Base-by-base conservation (phyloP, 306 rosid genomes). In the Cucurbita ficifolia region DNA sequence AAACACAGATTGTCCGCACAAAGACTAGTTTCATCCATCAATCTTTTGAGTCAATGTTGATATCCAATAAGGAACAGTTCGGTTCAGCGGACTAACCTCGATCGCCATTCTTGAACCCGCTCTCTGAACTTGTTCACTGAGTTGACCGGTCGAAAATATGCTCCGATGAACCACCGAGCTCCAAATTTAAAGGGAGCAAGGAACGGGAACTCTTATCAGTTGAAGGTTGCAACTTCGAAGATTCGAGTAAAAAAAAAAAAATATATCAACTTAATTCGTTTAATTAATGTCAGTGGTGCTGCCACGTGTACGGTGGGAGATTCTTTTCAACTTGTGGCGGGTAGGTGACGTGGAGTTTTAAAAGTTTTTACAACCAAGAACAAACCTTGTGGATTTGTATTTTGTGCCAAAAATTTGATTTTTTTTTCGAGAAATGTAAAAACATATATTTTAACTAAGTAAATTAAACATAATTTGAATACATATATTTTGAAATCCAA, bases 1-100 rank as follows among this genome's bases (percentile, higher is more conserved):
- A 29, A 29, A 29, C 33, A 29, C 33, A 29, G 33, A 29, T 29
- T 29, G 93, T 96, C 98, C 88, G 80, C 60, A 29, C 76, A 29
- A 60, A 68, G 78, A 40, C 18, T 2, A 18, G 13, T 39, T 38
- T 63, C 50, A 13, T 40, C 50, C 70, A 63, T 40, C 50, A n/a
- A 63, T 40, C 33, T 63, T 17, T 10, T 5, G 33, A 65, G 5
- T 65, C n/a, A 19, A 65, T 11, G 72, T 10, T 11, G 38, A 63
- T n/a, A n/a, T 63, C 5, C 5, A 39, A 65, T 9, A 18, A 39
- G 24, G 10, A 43, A 11, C 18, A 65, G 18, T 19, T 21, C 18
- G 53, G 54, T 19, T 10, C 10, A 19, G 38, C 21, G 38, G 10
- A 65, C 54, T 65, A 10, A 65, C 72, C 72, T 65, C 38, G n/a